Conservation (phyloP, 257 asterid species). For the Osmanthus fragrans region DNA sequence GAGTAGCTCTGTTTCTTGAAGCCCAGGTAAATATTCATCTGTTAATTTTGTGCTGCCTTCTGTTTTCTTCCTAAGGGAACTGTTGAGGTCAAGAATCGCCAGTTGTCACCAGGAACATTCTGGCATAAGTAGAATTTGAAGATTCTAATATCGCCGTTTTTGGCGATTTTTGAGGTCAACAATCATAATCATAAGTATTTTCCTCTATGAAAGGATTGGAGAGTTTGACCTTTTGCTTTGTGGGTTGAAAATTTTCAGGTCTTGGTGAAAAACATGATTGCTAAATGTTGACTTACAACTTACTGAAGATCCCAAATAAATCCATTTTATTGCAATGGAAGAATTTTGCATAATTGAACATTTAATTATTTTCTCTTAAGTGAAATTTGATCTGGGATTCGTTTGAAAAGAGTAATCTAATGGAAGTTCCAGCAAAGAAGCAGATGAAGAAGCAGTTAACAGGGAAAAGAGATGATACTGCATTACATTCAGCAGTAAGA, state of each 20-base stretch:
- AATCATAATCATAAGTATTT: not conserved
- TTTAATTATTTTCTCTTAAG: not conserved
- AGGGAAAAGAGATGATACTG: slow-evolving; percentile 64
- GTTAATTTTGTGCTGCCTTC: not conserved
- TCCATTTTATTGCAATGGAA: slow-evolving; percentile 20
- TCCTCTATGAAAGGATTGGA: slow-evolving; percentile 9
- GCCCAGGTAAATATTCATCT: slow-evolving; percentile 18
- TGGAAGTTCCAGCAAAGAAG: slow-evolving; percentile 44
- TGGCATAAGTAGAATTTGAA: too few relatives aligned
- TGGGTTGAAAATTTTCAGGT: slow-evolving; percentile 15
- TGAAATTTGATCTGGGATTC: slow-evolving; percentile 34
- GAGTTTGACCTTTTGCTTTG: slow-evolving; percentile 22
- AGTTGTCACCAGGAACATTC: too few relatives aligned
- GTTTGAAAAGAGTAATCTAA: slow-evolving; percentile 4
- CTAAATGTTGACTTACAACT: slow-evolving; percentile 24
- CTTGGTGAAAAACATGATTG: slow-evolving; percentile 28
- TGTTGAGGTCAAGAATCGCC: too few relatives aligned
- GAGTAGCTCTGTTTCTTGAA: not conserved
- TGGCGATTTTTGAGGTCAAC: not conserved
- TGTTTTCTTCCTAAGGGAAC: not conserved
- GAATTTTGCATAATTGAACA: slow-evolving; percentile 13
- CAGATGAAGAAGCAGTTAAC: slow-evolving; percentile 66
- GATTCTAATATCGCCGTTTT: not conserved
- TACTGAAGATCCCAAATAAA: slow-evolving; percentile 13
- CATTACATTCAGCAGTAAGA: slow-evolving; percentile 66